These are phyloP conservation scores for Anthracocystis walkeri DNA, from an alignment of 1,284 basidiomycete genomes.

Conservation along the genomic window DNA sequence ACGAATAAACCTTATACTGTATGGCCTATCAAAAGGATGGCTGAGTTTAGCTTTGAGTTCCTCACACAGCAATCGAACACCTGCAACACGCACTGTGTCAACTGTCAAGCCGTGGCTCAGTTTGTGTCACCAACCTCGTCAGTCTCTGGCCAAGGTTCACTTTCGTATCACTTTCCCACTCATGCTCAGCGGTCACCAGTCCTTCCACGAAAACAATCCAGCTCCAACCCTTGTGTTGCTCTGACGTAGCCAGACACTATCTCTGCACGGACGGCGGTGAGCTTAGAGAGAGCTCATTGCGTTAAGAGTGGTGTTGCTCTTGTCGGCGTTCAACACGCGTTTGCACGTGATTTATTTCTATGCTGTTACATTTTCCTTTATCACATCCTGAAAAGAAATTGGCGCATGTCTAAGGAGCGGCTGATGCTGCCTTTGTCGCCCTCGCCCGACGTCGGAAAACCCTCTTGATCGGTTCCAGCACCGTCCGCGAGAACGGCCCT, in stretches of 20 bases:
- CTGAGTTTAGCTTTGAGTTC: background rate
- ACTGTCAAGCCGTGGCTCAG: background rate
- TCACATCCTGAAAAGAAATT: background rate
- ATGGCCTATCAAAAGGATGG: background rate
- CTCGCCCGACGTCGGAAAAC: conserved; percentile 15
- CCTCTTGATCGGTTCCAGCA: conserved; percentile 75
- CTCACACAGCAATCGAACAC: background rate
- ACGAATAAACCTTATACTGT: too few species aligned
- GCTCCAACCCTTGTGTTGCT: background rate
- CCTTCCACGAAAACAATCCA: background rate
- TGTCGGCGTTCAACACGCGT: conserved; percentile 10
- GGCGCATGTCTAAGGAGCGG: background rate
- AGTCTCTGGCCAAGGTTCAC: background rate
- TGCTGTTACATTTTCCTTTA: conserved; percentile 18
- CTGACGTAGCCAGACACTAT: background rate
- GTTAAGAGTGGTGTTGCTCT: background rate
- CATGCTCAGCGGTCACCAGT: background rate
- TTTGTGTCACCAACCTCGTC: background rate
- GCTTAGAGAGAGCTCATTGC: background rate
- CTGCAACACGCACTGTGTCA: background rate
- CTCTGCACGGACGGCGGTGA: background rate
- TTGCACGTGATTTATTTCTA: conserved; percentile 22
- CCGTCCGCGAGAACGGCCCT: conserved; percentile 78
- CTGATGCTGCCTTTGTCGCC: background rate
- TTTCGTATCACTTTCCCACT: background rate